Evolutionary conservation across 345 rosid species (phyloP).

Genomic region (Syzygium aqueum): DNA sequence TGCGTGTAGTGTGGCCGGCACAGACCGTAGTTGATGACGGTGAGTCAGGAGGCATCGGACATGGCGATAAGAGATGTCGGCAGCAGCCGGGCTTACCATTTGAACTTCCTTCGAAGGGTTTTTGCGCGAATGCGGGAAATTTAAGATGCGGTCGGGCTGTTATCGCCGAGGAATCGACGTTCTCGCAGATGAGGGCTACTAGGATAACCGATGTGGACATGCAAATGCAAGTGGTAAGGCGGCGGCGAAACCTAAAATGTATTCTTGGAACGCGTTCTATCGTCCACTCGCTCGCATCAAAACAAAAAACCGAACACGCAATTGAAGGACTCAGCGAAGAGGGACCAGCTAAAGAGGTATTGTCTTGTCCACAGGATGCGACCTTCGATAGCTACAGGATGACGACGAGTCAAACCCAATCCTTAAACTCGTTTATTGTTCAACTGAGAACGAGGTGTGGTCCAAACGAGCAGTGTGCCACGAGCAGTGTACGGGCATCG

Average conservation of each 20-base stretch:
- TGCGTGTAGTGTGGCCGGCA: no score
- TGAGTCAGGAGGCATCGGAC: no score
- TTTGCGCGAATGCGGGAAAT: no score
- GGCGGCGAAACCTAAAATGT: not conserved
- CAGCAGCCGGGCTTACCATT: no score
- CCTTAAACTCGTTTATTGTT: not conserved
- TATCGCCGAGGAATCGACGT: no score
- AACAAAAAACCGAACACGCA: not conserved
- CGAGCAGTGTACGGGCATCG: not conserved
- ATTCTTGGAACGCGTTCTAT: not conserved
- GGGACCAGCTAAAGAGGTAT: not conserved
- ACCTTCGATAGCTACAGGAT: not conserved
- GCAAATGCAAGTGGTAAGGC: not conserved
- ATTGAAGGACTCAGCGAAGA: not conserved
- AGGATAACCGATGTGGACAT: no score
- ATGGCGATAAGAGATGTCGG: no score
- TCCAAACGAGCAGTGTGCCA: not conserved
- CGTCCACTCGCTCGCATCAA: not conserved
- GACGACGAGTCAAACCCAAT: not conserved
- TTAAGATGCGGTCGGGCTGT: no score
- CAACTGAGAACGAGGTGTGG: not conserved
- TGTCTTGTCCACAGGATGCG: not conserved
- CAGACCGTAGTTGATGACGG: no score
- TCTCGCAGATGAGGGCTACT: no score
- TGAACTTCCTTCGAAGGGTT: no score